These are phyloP conservation scores for Colletotrichum lindemuthianum DNA, from an alignment of 2,329 filamentous ascomycete genomes.

Conservation along the genomic window DNA sequence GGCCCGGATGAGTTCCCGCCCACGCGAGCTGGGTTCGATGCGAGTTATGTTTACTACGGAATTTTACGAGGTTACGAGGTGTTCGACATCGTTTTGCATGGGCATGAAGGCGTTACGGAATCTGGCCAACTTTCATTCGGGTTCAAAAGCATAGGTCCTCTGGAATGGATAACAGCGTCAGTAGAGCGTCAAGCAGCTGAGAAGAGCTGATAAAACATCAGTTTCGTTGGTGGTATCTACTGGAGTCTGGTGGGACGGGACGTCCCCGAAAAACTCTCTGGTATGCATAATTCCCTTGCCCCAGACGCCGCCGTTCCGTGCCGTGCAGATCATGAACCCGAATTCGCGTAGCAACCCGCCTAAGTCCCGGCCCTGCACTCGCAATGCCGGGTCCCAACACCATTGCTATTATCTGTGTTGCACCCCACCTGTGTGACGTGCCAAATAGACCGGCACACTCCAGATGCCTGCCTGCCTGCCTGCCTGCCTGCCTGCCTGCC, in stretches of 20 bases:
- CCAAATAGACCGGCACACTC: no score
- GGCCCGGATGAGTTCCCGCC: no score
- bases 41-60: constrained; percentile 1
- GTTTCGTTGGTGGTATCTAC: constrained; percentile 36
- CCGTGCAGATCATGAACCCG: constrained; percentile 19
- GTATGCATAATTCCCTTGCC: constrained; percentile 33
- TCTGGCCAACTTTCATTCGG: neutral
- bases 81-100: constrained; percentile 4
- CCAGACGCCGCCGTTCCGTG: constrained; percentile 24
- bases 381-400: no score
- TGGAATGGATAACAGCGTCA: no score
- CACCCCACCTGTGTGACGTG: no score
- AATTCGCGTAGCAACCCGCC: neutral
- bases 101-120: constrained; percentile 13
- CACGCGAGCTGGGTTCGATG: no score
- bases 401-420: no score
- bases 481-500: no score
- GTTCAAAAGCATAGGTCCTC: neutral
- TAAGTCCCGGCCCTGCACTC: no score
- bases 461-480: no score
- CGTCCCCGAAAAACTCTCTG: constrained; percentile 30
- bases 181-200: neutral
- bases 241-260: constrained; percentile 31
- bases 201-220: constrained; percentile 5
- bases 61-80: constrained; percentile 26